Percentiles rank a stretch among this genome's conserved stretches.
Conservation (phyloP, 176 grass and related monocot genomes). For the Bromus sterilis region DNA sequence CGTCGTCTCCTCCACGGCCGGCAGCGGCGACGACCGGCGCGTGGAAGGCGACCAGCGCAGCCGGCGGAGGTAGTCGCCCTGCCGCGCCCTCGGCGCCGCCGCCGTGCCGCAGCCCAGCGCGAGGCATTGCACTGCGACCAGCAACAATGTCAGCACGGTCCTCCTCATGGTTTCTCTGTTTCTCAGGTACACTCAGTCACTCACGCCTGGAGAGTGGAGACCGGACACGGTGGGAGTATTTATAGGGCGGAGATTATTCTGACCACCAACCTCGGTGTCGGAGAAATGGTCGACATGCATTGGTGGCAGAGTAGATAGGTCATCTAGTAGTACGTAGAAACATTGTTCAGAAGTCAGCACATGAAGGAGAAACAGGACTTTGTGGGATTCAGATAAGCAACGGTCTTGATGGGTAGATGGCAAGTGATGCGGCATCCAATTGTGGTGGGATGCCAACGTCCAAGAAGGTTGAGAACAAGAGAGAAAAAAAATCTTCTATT, state of each 20-base stretch:
- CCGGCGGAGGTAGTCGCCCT: conserved; percentile 32
- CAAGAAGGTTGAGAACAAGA: background rate
- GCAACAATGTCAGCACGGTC: background rate
- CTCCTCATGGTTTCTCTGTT: conserved; percentile 7
- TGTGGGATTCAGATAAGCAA: background rate
- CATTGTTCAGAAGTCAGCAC: no score
- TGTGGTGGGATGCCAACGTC: background rate
- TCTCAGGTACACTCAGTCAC: no score
- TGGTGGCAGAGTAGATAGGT: background rate
- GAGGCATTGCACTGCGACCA: background rate
- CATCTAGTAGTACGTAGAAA: no score
- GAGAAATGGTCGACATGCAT: conserved; percentile 14
- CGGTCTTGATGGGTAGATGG: background rate
- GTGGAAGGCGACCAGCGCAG: conserved; percentile 7
- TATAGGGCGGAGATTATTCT: background rate
- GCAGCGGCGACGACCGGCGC: background rate
- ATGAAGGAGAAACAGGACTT: background rate
- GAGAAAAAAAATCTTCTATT: no score
- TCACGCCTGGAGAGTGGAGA: no score
- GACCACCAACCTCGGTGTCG: background rate
- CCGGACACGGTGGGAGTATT: no score
- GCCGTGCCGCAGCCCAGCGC: background rate
- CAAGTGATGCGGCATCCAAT: background rate
- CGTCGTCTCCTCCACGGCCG: background rate
- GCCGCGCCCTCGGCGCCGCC: conserved; percentile 5